Evolutionary conservation across 2,329 filamentous ascomycete species (phyloP), one percentile per base, ranked within the genome.

Genomic region (Tolypocladium tropicale): DNA sequence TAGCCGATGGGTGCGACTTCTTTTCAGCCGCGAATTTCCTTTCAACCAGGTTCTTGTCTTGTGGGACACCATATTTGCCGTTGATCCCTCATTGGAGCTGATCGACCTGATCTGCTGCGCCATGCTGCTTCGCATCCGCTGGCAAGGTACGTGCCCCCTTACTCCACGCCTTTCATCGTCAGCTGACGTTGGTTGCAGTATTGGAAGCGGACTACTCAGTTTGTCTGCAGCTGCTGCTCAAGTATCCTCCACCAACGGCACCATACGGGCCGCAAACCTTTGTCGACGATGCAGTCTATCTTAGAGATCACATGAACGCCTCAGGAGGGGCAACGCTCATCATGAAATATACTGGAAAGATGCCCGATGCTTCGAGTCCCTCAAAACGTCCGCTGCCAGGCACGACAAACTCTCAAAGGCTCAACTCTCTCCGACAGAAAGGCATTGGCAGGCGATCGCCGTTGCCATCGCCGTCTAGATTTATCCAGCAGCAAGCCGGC

Each of bases 21-120:
- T 99, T 0, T 97, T 97, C 66, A 92, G 93, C 52, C 83, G 94
- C 61, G 94, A 99, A 69, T 97, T 96, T 63, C 84, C 90, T 0
- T 95, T 97, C 59, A 84, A 92, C 55, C 84, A 95, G 59, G 80
- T 92, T 43, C 80, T 99, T 39, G 76, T 83, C 25, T 80, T 99
- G 56, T 99, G 94, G 94, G 94, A 99, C 72, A 81, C 86, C 9
- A 77, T 99, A 1, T 95, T 99, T 68, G 89, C 92, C 2, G 84
- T 95, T 64, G 92, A 96, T 64, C 81, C 93, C 9, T 80, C 82
- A 0, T 73, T 96, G 32, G 84, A 91, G 53, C 75, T 97, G 34
- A 84, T 97, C 62, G 90, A 97, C 66, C 79, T 94, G 55, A 85
- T 96, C n/a, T 96, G 92, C 63, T 84, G 96, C 53, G 86, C 91